These are phyloP conservation scores for Ustilago bromivora DNA, from an alignment of 1,284 basidiomycete species.

Conservation along the genomic window DNA sequence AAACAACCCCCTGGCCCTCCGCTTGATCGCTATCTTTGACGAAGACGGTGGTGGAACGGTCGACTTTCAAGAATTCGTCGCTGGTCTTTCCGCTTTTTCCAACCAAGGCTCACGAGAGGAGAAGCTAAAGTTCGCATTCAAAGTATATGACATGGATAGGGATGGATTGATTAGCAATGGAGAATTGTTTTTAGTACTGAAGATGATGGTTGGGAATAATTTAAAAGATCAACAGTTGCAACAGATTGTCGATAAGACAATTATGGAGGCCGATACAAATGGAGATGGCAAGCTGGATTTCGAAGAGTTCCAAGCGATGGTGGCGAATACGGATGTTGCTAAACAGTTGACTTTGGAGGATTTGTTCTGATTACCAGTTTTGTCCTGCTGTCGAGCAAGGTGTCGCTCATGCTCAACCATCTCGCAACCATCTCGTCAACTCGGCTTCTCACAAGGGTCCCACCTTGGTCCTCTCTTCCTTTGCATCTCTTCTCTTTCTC, in stretches of 20 bases:
- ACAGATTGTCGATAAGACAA: constrained; percentile 99
- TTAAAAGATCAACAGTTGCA: constrained; percentile 99
- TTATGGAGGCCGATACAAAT: constrained; percentile 99
- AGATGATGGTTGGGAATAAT: constrained; percentile 99
- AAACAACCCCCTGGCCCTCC: constrained; percentile 93
- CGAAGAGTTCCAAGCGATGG: constrained; percentile 96
- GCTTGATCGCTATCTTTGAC: constrained; percentile 99
- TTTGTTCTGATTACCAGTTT: constrained; percentile 23
- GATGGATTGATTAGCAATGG: constrained; percentile 99
- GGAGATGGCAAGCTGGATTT: constrained; percentile 96
- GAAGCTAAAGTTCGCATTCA: constrained; percentile 95
- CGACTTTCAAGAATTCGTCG: constrained; percentile 99
- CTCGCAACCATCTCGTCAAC: neutral
- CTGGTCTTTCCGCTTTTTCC: constrained; percentile 95
- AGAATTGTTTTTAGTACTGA: constrained; percentile 95
- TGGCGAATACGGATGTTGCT: constrained; percentile 96
- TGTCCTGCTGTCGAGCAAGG: no score
- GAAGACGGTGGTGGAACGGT: constrained; percentile 98
- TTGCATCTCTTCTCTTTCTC: neutral
- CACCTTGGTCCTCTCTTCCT: no score
- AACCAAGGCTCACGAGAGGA: constrained; percentile 95
- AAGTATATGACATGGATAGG: constrained; percentile 98
- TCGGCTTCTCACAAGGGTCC: no score
- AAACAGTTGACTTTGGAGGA: constrained; percentile 98
- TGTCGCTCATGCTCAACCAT: no score